Base-by-base conservation (phyloP, 768 basidiomycete genomes). In the Daedaleopsis nitida region DNA sequence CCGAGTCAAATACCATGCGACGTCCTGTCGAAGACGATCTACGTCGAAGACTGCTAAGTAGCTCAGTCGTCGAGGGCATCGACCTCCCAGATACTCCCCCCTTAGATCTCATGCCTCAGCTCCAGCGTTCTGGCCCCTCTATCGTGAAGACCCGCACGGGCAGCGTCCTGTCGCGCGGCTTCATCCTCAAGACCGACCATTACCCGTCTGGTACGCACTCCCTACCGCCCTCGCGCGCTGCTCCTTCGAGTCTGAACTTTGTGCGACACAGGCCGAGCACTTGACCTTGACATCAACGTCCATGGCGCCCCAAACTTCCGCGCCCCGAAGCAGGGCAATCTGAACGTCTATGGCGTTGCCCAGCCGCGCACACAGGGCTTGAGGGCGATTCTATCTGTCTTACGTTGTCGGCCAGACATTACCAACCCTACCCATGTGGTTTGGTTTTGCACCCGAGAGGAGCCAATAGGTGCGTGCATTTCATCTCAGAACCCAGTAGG, bases 381-480 rank as follows among this genome's bases (percentile, higher is more conserved):
- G 12, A 82, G 92, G 49, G 95, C 94, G 2, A 92, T 98, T 52
- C 77, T 99, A 5, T 93, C 93, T 21, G 81, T 94, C 12, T 83
- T 99, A 7, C 80, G 88, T 38, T 91, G 89, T 65, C 78, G 88
- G 32, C 91, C 91, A 10, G 84, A 81, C 56, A 82, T 80, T 35
- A 68, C 75, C 3, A 80, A 86, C 62, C 83, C 87, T 12, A 85
- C 88, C 2, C 89, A 86, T 67, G 92, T 92, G 3, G 88, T 96
- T 32, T 99, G 95, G 94, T 94, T 98, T 74, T 97, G 91, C 32
- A 97, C 96, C 13, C 83, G 97, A 66, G 97, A 99, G 74, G 97
- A 98, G 71, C 95, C 96, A 5, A 86, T 96, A 55, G 86, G 94
- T 94, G 73, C 62, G 87, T 79, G 27, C 14, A 3, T 3, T 17